Evolutionary conservation across 2,329 filamentous ascomycete genomes (phyloP).

Genomic region (Arthrobotrys iridis): DNA sequence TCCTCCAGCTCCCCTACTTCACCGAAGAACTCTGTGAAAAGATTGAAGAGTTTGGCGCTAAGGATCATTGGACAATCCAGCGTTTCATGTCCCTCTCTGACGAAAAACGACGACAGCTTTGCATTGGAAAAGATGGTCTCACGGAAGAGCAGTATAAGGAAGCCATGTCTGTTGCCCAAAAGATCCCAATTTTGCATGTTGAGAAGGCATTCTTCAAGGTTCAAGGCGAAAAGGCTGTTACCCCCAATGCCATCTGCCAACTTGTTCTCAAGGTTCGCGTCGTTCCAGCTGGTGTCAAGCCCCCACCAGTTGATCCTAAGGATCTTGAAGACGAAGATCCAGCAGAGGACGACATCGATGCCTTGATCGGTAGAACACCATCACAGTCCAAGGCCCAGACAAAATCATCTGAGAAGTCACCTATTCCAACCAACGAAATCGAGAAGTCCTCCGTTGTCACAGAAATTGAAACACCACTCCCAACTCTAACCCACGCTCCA

Average conservation of each 20-base stretch:
- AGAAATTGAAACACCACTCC: constrained; percentile 68
- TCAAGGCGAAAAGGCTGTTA: constrained; percentile 89
- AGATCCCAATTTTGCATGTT: constrained; percentile 83
- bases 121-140: constrained; percentile 76
- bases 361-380: constrained; percentile 77
- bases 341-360: constrained; percentile 89
- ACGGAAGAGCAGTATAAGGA: constrained; percentile 79
- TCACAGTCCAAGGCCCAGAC: constrained; percentile 69
- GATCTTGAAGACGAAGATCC: constrained; percentile 93
- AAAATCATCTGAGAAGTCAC: constrained; percentile 71
- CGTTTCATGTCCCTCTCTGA: constrained; percentile 88
- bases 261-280: constrained; percentile 95
- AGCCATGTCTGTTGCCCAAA: constrained; percentile 78
- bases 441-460: constrained; percentile 63
- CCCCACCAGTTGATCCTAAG: constrained; percentile 78
- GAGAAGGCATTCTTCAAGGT: constrained; percentile 99
- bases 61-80: constrained; percentile 80
- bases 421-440: constrained; percentile 67
- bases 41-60: constrained; percentile 76
- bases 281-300: constrained; percentile 81
- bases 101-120: constrained; percentile 74
- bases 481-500: constrained; percentile 88
- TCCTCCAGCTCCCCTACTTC: constrained; percentile 91
- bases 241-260: constrained; percentile 89
- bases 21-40: constrained; percentile 73